A percentile compares a stretch with the other conserved stretches of the same genome.
Evolutionary conservation across 495 filamentous ascomycete species (phyloP).

Genomic region (Lindgomyces ingoldianus): DNA sequence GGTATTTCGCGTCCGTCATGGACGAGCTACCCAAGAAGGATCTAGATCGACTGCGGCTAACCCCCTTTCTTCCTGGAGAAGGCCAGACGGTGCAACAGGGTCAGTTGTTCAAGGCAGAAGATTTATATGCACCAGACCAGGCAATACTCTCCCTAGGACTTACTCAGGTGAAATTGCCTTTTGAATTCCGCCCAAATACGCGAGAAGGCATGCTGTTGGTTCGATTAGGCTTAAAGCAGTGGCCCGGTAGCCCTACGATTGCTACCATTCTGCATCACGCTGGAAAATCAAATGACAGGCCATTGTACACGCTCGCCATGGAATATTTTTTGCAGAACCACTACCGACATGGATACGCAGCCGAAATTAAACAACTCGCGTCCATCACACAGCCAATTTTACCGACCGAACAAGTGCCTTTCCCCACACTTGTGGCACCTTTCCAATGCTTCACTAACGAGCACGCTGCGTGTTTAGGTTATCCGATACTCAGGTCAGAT

Average conservation of each 20-base stretch:
- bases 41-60: conserved; percentile 72
- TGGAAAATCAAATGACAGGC: conserved; percentile 54
- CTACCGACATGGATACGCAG: conserved; percentile 70
- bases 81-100: conserved; percentile 44
- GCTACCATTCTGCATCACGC: conserved; percentile 72
- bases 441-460: conserved; percentile 81
- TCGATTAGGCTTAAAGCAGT: conserved; percentile 37
- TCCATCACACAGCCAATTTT: conserved; percentile 61
- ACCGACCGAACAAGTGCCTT: conserved; percentile 65
- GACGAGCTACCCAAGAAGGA: conserved; percentile 87
- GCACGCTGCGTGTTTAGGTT: conserved; percentile 72
- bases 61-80: conserved; percentile 79
- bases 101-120: conserved; percentile 73
- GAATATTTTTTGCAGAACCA: conserved; percentile 81
- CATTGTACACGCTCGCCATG: conserved; percentile 65
- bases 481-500: conserved; percentile 69
- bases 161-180: conserved; percentile 76
- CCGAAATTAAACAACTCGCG: conserved; percentile 57
- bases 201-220: conserved; percentile 28
- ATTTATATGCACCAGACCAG: conserved; percentile 83
- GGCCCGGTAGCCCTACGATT: conserved; percentile 68
- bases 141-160: conserved; percentile 66
- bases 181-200: conserved; percentile 17
- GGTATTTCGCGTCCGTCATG: conserved; percentile 84
- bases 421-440: conserved; percentile 63